phyloP scores from a whole-genome alignment of 2,329 filamentous ascomycete species.

The Pyrenochaeta sp. region DNA sequence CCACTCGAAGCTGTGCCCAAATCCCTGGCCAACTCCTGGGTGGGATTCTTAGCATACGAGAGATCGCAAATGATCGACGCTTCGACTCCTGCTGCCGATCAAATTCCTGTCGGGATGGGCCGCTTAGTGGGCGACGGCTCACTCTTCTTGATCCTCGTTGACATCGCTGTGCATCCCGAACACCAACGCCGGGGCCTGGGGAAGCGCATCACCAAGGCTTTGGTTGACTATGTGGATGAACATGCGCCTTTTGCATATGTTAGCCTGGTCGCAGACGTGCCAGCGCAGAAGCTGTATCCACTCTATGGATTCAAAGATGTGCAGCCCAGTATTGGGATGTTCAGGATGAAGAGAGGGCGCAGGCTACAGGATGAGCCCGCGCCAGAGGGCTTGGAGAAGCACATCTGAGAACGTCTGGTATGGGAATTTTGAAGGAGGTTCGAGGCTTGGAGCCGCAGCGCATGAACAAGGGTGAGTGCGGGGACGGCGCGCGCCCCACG shows the following conservation, averaged over 20 bases:
- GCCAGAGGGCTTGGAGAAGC: conserved; percentile 1
- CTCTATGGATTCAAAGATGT: conserved; percentile 58
- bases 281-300: conserved; percentile 56
- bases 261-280: conserved; percentile 56
- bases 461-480: background rate
- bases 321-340: conserved; percentile 43
- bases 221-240: conserved; percentile 54
- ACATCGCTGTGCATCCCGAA: conserved; percentile 60
- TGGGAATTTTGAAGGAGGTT: background rate
- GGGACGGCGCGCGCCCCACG: background rate
- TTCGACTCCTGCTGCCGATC: conserved; percentile 23
- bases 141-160: conserved; percentile 61
- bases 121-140: conserved; percentile 61
- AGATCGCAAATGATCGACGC: conserved; percentile 31
- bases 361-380: conserved; percentile 20
- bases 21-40: conserved; percentile 37
- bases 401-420: background rate
- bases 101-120: conserved; percentile 58
- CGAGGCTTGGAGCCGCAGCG: background rate
- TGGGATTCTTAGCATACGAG: conserved; percentile 36
- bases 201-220: conserved; percentile 54
- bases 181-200: conserved; percentile 61
- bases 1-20: conserved; percentile 35
- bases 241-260: conserved; percentile 56
- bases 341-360: conserved; percentile 27